Evolutionary conservation across 225 moss, liverwort and hornwort species (phyloP), one percentile per base, ranked within the genome.

Genomic region (Polytrichum formosum): DNA sequence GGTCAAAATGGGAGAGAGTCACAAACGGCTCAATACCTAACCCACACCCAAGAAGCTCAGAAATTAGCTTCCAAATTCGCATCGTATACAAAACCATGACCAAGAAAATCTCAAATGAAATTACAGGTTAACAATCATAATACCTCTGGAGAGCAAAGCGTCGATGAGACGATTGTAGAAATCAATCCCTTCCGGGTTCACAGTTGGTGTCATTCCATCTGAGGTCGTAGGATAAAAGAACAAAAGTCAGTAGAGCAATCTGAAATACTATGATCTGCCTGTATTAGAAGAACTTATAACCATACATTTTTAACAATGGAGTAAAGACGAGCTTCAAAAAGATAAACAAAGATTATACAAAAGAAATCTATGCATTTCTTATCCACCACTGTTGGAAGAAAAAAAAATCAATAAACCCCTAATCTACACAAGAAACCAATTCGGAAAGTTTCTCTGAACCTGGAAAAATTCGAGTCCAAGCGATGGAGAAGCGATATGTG

Each of bases 1-100:
- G 58, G 55, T 91, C 93, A 75, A 78, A 90, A 68, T 94, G 91
- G 67, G 80, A 91, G 1, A 91, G 68, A n/a, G 90, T 90, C 8
- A 91, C 76, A 5, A 70, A 88, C 5, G 90, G 91, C 55, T 65
- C 66, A 25, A 90, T 83, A 2, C 79, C 56, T 18, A 69, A 19
- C 22, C 31, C 29, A 63, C 25, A 26, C 21, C 10, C 4, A 61
- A 23, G 13, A 46, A 46, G 3, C 46, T 46, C 46, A 46, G 6
- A n/a, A 58, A 35, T 58, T 23, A 67, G 25, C 21, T 26, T 33
- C 26, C 53, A 67, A 22, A 54, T 46, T 16, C 16, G 46, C 46
- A 46, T 46, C 46, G 4, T 46, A 13, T 3, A 46, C 46, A 46
- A 46, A 37, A 46, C 2, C 16, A 60, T 25, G 10, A 60, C 60